Conservation (phyloP, 1,139 yeast species). For the Saccharomycopsis crataegensis region DNA sequence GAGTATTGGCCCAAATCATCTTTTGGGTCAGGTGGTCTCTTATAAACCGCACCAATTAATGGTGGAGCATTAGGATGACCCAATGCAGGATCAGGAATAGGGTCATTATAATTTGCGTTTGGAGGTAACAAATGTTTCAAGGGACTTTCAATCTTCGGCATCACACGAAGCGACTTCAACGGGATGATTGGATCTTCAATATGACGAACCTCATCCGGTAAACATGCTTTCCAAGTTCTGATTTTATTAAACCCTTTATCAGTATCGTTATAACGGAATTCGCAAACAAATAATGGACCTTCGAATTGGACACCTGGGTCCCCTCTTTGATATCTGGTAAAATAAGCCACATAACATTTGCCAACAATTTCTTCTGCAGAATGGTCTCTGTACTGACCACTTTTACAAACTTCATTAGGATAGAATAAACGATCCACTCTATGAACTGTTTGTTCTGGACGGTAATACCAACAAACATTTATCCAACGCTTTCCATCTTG, state of each 20-base stretch:
- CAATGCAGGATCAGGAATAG: constrained; percentile 75
- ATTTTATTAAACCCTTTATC: constrained; percentile 89
- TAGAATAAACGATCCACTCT: constrained; percentile 81
- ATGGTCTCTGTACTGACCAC: constrained; percentile 96
- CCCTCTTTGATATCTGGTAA: constrained; percentile 91
- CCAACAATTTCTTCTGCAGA: constrained; percentile 81
- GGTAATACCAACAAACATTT: constrained; percentile 95
- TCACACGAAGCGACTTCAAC: constrained; percentile 47
- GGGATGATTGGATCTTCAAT: constrained; percentile 76
- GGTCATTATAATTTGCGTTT: constrained; percentile 63
- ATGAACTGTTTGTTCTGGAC: constrained; percentile 97
- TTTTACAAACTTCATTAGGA: constrained; percentile 90
- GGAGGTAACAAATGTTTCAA: constrained; percentile 67
- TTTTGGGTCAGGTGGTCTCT: constrained; percentile 63
- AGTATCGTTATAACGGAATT: constrained; percentile 84
- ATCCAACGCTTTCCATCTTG: constrained; percentile 81
- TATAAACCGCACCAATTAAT: constrained; percentile 79
- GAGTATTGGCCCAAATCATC: constrained; percentile 77
- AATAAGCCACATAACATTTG: constrained; percentile 89
- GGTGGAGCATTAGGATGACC: constrained; percentile 90
- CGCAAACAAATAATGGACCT: constrained; percentile 90
- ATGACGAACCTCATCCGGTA: constrained; percentile 92
- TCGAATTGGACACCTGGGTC: constrained; percentile 78
- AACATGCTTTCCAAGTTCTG: constrained; percentile 97
- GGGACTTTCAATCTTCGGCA: constrained; percentile 77